Conservation (phyloP, 495 filamentous ascomycete species). For the Oidiodendron maius region DNA sequence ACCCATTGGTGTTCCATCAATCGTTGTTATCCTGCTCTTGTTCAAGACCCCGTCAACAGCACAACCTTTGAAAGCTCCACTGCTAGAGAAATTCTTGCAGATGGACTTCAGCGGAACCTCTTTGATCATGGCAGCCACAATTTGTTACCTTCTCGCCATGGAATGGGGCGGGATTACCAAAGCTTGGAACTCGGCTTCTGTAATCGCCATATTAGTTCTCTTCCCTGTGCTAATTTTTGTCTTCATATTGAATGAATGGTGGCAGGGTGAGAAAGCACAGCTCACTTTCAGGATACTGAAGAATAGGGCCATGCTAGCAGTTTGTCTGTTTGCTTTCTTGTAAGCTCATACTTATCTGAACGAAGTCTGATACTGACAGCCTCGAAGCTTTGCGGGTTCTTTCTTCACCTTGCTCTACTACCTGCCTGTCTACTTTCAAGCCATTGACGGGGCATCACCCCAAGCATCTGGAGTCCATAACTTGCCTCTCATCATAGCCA, state of each 20-base stretch:
- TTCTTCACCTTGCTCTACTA: slow-evolving; percentile 58
- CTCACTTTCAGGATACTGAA: slow-evolving; percentile 55
- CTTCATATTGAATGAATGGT: slow-evolving; percentile 57
- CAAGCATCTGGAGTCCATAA: not conserved
- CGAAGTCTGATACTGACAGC: no score
- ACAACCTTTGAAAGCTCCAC: not conserved
- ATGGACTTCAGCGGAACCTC: slow-evolving; percentile 1
- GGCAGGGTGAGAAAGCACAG: slow-evolving; percentile 63
- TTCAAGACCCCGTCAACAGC: not conserved
- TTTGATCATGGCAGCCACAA: not conserved
- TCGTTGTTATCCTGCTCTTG: slow-evolving; percentile 37
- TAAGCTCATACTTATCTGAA: slow-evolving; percentile 57
- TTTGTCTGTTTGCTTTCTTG: no score
- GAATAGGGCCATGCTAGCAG: no score
- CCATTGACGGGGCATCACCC: slow-evolving; percentile 48
- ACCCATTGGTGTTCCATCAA: slow-evolving; percentile 42
- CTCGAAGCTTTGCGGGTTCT: no score
- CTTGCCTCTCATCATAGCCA: slow-evolving; percentile 36
- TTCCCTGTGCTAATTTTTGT: slow-evolving; percentile 64
- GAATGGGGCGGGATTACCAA: slow-evolving; percentile 64
- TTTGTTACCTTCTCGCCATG: slow-evolving; percentile 1
- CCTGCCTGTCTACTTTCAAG: slow-evolving; percentile 76
- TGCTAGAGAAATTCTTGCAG: slow-evolving; percentile 11
- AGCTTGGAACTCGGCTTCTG: slow-evolving; percentile 54
- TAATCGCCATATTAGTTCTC: slow-evolving; percentile 66